Evolutionary conservation across 2,329 filamentous ascomycete genomes (phyloP).

Genomic region (Plectosphaerella cucumerina): DNA sequence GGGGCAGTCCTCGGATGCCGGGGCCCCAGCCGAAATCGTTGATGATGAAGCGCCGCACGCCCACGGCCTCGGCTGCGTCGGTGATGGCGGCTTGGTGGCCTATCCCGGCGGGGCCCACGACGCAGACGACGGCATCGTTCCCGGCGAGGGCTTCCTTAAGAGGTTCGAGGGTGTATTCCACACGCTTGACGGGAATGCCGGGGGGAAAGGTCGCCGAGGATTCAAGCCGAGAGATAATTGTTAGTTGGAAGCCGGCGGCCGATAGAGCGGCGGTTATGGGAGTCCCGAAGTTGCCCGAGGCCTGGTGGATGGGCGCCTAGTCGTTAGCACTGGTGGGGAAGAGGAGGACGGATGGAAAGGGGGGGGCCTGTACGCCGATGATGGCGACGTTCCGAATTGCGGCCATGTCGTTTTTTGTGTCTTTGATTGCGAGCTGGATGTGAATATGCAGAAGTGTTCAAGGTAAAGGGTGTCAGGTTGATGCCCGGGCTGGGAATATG

Average conservation of each 20-base stretch:
- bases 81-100: background rate
- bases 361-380: conserved; percentile 16
- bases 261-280: conserved; percentile 32
- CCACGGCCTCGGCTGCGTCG: conserved; percentile 23
- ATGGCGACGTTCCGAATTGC: conserved; percentile 21
- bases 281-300: conserved; percentile 31
- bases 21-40: conserved; percentile 22
- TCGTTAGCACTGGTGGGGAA: background rate
- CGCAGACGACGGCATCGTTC: conserved; percentile 20
- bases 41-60: conserved; percentile 24
- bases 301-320: background rate
- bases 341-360: background rate
- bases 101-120: background rate
- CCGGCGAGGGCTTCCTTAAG: conserved; percentile 19
- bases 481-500: too few relatives aligned
- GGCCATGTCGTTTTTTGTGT: background rate
- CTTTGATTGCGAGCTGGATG: background rate
- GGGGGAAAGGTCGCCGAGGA: conserved; percentile 35
- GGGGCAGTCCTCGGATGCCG: background rate
- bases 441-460: too few relatives aligned
- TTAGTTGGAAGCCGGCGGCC: conserved; percentile 42
- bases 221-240: conserved; percentile 41
- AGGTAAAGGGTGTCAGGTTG: too few relatives aligned
- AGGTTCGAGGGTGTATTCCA: conserved; percentile 42
- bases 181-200: conserved; percentile 29